Base-by-base conservation (phyloP, 495 filamentous ascomycete genomes). In the Neurospora africana region DNA sequence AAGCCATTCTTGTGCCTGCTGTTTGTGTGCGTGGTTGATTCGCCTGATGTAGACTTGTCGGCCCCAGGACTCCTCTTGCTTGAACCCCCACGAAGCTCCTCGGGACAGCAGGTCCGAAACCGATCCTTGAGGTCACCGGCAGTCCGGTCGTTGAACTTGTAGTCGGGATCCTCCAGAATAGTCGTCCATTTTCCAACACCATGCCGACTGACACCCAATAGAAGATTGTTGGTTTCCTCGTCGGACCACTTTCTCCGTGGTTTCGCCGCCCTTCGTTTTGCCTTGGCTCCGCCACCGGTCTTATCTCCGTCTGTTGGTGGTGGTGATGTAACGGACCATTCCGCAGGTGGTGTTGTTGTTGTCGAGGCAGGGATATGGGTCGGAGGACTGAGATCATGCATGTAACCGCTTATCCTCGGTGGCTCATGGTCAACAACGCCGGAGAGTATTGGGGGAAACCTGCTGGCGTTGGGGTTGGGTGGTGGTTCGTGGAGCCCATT, bases 141-240 rank as follows among this genome's bases (percentile, higher is more conserved):
- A 38, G 88, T 91, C 47, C 93, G 86, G 39, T 86, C 86, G 75
- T 94, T 90, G 81, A 97, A 97, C 21, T 82, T 84, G 75, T 92
- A 91, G 35, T 90, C 89, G 1, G 89, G 82, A 72, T 93, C 89
- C 13, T 91, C 86, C n/a, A 95, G 79, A 19, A 97, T 96, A 58
- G 88, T 88, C 43, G 91, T 95, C 94, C 94, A 97, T 77, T 89
- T 93, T 23, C 93, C 93, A 70, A 96, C 90, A 0, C 93, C 93
- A 79, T 93, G 92, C 72, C 89, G 91, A 47, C 88, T 85, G 21
- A 96, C 93, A 2, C 93, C 94, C 70, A 89, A 84, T 36, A 96
- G 79, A 13, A 97, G 82, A 70, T 91, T 86, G 33, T 89, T 88
- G 2, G 93, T 96, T 78, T 97, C 94, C 75, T 93, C 89, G 69